Conservation (phyloP, 768 basidiomycete genomes). For the Leccinum longicurvipes region DNA sequence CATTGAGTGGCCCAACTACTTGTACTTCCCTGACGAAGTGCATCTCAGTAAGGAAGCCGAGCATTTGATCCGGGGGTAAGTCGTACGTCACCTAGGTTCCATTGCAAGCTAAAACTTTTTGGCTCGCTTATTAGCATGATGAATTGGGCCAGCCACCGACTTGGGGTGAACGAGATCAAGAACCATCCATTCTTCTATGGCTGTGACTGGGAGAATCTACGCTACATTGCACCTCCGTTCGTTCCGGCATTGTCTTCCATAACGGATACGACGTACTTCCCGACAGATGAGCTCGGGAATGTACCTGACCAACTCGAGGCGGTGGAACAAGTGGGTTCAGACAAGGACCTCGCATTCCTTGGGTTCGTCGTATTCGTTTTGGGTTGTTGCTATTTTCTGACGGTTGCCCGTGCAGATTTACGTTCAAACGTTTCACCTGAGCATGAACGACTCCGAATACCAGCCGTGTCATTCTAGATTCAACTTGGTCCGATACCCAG, state of each 20-base stretch:
- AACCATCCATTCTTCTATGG: conserved; percentile 92
- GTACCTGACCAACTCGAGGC: conserved; percentile 56
- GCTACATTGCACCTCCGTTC: conserved; percentile 94
- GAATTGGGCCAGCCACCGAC: conserved; percentile 71
- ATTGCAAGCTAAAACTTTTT: conserved; percentile 1
- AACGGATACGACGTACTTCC: conserved; percentile 96
- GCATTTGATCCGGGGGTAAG: conserved; percentile 81
- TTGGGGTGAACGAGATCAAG: conserved; percentile 86
- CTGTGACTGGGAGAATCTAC: conserved; percentile 89
- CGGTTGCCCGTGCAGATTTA: conserved; percentile 51
- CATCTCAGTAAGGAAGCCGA: conserved; percentile 91
- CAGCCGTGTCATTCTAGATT: neutral
- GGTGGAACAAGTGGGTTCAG: conserved; percentile 60
- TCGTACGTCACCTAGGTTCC: conserved; percentile 1
- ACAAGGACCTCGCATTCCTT: conserved; percentile 67
- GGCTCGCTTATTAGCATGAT: conserved; percentile 65
- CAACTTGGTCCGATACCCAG: conserved; percentile 22
- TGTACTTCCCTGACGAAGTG: conserved; percentile 94
- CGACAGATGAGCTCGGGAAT: conserved; percentile 85
- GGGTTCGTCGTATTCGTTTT: conserved; percentile 39
- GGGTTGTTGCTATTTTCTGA: neutral
- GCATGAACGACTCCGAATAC: neutral
- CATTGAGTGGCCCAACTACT: conserved; percentile 89
- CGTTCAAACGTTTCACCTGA: conserved; percentile 71
- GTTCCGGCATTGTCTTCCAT: conserved; percentile 90